Evolutionary conservation across 2,329 filamentous ascomycete species (phyloP), one percentile per base, ranked within the genome.

Genomic region (Pseudopithomyces chartarum): DNA sequence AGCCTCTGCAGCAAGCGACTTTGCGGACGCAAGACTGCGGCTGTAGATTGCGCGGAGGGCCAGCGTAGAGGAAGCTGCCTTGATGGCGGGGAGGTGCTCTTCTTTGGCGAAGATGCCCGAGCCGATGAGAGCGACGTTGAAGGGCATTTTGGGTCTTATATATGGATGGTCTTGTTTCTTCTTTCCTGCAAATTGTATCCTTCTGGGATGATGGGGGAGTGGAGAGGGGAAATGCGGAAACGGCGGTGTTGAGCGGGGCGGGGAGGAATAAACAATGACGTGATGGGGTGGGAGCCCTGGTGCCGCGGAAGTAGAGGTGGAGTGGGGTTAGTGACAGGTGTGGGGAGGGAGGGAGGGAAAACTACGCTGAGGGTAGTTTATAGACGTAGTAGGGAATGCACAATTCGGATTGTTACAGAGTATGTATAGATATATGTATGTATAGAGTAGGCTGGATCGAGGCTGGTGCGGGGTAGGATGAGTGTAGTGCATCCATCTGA

Each of bases 31-130:
- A 49, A 84, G 79, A 11, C 85, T 85, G 51, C 87, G 84, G 3
- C 87, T 89, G 75, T 87, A 91, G 61, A 89, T 79, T 20, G 87
- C 86, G 74, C 86, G 88, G 61, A 91, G 81, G 12, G 75, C 72
- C 11, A 90, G 75, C 36, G 57, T 42, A 84, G 76, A 56, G 68
- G 76, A 56, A 68, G 76, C 80, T 26, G 82, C 80, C 62, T 84
- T 76, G 51, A 90, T 82, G 43, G 87, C 88, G 12, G 88, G 88
- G 60, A 87, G 76, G 63, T 87, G 85, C 60, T 85, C 77, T 67
- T 83, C 81, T 65, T 81, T 82, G 62, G 83, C 84, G 64, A 88
- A 88, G 64, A 88, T 85, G 65, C 86, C 86, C 59, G 84, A 83
- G 36, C 86, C 87, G 52, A 89, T 81, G 54, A 89, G 80, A 43